Evolutionary conservation across 1,139 yeast genomes (phyloP).

Genomic region (Saccharomyces hybrid): DNA sequence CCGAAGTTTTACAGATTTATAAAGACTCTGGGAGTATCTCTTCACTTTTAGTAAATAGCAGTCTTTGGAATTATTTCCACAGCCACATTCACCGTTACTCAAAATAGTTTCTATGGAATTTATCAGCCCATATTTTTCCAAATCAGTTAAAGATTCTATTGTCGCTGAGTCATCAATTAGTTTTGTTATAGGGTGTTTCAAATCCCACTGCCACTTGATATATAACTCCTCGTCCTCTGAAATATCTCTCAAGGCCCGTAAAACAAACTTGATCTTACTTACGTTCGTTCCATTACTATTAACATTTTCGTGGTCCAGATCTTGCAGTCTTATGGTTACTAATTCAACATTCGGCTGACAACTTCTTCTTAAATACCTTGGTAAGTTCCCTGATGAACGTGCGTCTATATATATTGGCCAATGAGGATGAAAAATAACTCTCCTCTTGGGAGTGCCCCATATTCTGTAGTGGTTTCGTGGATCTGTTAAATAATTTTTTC

Average conservation of each 20-base stretch:
- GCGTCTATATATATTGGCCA: slow-evolving; percentile 65
- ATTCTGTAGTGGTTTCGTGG: slow-evolving; percentile 65
- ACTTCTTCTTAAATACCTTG: slow-evolving; percentile 68
- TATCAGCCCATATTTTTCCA: slow-evolving; percentile 49
- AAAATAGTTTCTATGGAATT: slow-evolving; percentile 55
- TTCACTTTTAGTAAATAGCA: slow-evolving; percentile 57
- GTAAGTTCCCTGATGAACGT: slow-evolving; percentile 66
- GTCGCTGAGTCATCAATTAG: slow-evolving; percentile 35
- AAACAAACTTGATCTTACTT: slow-evolving; percentile 1
- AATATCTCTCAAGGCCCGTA: slow-evolving; percentile 47
- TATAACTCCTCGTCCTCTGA: slow-evolving; percentile 59
- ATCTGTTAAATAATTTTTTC: slow-evolving; percentile 53
- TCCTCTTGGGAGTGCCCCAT: slow-evolving; percentile 84
- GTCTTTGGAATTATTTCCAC: slow-evolving; percentile 38
- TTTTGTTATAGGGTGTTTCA: slow-evolving; percentile 61
- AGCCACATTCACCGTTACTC: slow-evolving; percentile 67
- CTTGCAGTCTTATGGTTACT: slow-evolving; percentile 40
- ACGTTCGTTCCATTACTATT: background rate
- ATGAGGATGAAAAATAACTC: slow-evolving; percentile 49
- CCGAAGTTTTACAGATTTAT: slow-evolving; percentile 27
- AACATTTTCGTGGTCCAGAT: background rate
- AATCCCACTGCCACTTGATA: slow-evolving; percentile 85
- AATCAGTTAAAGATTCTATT: slow-evolving; percentile 37
- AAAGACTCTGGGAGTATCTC: slow-evolving; percentile 33
- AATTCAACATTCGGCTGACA: slow-evolving; percentile 73